A percentile compares a stretch with the other conserved stretches of the same genome.
Conservation (phyloP, 805 yeast genomes). For the Saccharomycopsis guyanensis region DNA sequence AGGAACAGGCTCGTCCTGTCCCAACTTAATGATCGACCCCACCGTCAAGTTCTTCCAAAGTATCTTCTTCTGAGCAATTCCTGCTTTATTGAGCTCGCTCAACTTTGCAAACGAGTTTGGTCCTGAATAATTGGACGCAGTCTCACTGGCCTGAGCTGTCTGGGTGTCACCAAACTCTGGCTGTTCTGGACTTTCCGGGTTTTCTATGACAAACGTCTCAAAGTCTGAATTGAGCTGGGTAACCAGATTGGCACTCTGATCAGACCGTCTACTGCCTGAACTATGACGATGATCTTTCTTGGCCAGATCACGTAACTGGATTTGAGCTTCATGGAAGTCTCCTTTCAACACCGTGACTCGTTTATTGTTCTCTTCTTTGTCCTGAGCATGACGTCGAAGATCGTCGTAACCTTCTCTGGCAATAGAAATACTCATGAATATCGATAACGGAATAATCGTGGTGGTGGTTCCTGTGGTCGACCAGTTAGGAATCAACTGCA, state of each 20-base stretch:
- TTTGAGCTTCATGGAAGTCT: slow-evolving; percentile 14
- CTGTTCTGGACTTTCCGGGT: slow-evolving; percentile 26
- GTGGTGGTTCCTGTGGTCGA: slow-evolving; percentile 95
- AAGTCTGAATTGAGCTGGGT: slow-evolving; percentile 11
- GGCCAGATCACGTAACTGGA: slow-evolving; percentile 14
- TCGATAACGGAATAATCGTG: slow-evolving; percentile 79
- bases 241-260: slow-evolving; percentile 2
- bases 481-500: slow-evolving; percentile 97
- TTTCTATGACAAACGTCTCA: not conserved
- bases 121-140: not conserved
- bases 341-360: slow-evolving; percentile 1
- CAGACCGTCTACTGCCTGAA: slow-evolving; percentile 8
- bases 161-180: slow-evolving; percentile 63
- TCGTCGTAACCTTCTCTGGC: slow-evolving; percentile 93
- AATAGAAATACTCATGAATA: slow-evolving; percentile 85
- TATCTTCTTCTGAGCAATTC: slow-evolving; percentile 29
- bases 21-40: slow-evolving; percentile 74
- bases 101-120: slow-evolving; percentile 15
- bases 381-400: slow-evolving; percentile 77
- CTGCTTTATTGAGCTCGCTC: slow-evolving; percentile 26
- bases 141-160: not conserved
- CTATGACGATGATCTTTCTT: slow-evolving; percentile 5
- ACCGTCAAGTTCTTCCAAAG: slow-evolving; percentile 76
- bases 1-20: slow-evolving; percentile 87
- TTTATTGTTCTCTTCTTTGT: slow-evolving; percentile 73